Evolutionary conservation across 2,329 filamentous ascomycete species (phyloP), one percentile per base, ranked within the genome.

Genomic region (Ophiostoma himal-ulmi): DNA sequence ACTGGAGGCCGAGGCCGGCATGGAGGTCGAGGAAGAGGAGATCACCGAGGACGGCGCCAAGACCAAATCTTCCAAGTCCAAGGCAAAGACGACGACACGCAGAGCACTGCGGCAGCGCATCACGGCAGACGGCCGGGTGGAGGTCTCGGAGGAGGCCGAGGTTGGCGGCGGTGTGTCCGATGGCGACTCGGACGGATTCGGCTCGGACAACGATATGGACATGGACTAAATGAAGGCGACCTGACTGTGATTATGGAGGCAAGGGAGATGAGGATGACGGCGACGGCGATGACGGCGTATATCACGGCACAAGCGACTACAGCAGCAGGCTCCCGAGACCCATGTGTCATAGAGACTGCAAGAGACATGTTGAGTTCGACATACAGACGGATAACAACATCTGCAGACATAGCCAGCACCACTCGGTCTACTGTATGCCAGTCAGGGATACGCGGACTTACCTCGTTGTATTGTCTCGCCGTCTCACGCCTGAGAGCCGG

Each of bases 1-100:
- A 14, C 62, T 37, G 6, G 54, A 72, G 70, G 65, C 65, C 65
- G 64, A 66, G 77, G 8, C 86, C 85, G 26, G 82, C 83, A 30
- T 81, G 80, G 78, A 92, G 92, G 78, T 96, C 93, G 75, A 78
- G 73, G 74, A 73, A 22, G 75, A 77, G 44, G 75, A 79, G 60
- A 17, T 36, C 13, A 77, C 77, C 74, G 75, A 76, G 72, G 77
- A 78, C 72, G 74, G 76, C 44, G 73, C 69, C 71, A 74, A 73
- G 72, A 72, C 70, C 74, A 67, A 67, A 48, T 20, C 39, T 34
- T 48, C 39, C 37, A 48, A 44, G 65, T 44, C 65, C 65, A 67
- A 67, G 62, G 22, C 62, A n/a, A 77, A 76, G 75, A 34, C 69
- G 41, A 71, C 70, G 68, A 75, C 78, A 52, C 78, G 77, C 74